A percentile compares a stretch with the other conserved stretches of the same genome.
Conservation (phyloP, 441 rosid species). For the Eutrema salsugineum region DNA sequence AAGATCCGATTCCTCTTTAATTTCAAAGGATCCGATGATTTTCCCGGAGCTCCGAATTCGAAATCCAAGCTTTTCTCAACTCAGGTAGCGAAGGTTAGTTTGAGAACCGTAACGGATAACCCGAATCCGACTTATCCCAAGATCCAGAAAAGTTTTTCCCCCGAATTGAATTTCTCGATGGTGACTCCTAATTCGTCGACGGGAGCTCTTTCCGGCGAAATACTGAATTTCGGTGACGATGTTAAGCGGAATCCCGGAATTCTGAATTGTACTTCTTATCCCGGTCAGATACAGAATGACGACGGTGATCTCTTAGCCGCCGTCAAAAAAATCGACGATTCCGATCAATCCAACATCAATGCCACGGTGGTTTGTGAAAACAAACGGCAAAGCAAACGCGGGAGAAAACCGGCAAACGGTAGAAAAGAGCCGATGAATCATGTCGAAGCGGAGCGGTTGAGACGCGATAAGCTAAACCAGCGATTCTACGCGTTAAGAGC, state of each 20-base stretch:
- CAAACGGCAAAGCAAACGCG: slow-evolving; percentile 63
- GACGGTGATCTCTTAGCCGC: slow-evolving; percentile 27
- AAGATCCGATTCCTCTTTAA: slow-evolving; percentile 60
- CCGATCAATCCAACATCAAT: slow-evolving; percentile 69
- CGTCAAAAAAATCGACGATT: slow-evolving; percentile 24
- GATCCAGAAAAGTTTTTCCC: not conserved
- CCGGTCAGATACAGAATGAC: slow-evolving; percentile 6
- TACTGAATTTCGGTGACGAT: not conserved
- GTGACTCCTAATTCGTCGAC: slow-evolving; percentile 1
- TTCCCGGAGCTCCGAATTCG: slow-evolving; percentile 29
- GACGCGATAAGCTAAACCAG: slow-evolving; percentile 92
- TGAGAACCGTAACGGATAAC: not conserved
- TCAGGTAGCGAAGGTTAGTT: slow-evolving; percentile 42
- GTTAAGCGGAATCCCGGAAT: not conserved
- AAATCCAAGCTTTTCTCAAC: slow-evolving; percentile 21
- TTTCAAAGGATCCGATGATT: slow-evolving; percentile 43
- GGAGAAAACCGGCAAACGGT: slow-evolving; percentile 80
- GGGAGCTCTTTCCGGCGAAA: slow-evolving; percentile 46
- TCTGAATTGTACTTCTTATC: not conserved
- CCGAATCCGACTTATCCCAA: not conserved
- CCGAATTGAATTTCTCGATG: not conserved
- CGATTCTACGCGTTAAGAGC: slow-evolving; percentile 79
- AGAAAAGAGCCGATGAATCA: slow-evolving; percentile 78
- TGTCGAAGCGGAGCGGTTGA: slow-evolving; percentile 91
- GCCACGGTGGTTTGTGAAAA: slow-evolving; percentile 52